These are phyloP conservation scores for thale cress (Arabidopsis thaliana) DNA, from an alignment of 345 rosid genomes.

Conservation along the genomic window TAIR10.1 NC_003070.9:19542501-19543000, in stretches of 20 bases:
- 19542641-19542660: constrained; percentile 6
- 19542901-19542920: neutral
- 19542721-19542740: neutral
- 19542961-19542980: neutral
- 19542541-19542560: constrained; percentile 16
- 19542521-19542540: constrained; percentile 17
- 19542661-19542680: neutral
- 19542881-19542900: constrained; percentile 14
- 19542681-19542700: constrained; percentile 32
- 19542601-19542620: neutral
- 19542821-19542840: constrained; percentile 4
- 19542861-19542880: constrained; percentile 16
- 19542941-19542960: neutral
- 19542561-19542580: constrained; percentile 29
- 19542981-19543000: constrained; percentile 8
- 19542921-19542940: too few species aligned
- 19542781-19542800: neutral
- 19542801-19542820: constrained; percentile 14
- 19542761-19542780: constrained; percentile 17
- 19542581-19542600: constrained; percentile 26
- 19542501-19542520: constrained; percentile 29
- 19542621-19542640: neutral
- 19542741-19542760: constrained; percentile 11
- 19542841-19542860: constrained; percentile 18
- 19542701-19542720: constrained; percentile 8